These are phyloP conservation scores for Schizophyllum commune DNA, from an alignment of 1,284 basidiomycete species.

Conservation along the genomic window DNA sequence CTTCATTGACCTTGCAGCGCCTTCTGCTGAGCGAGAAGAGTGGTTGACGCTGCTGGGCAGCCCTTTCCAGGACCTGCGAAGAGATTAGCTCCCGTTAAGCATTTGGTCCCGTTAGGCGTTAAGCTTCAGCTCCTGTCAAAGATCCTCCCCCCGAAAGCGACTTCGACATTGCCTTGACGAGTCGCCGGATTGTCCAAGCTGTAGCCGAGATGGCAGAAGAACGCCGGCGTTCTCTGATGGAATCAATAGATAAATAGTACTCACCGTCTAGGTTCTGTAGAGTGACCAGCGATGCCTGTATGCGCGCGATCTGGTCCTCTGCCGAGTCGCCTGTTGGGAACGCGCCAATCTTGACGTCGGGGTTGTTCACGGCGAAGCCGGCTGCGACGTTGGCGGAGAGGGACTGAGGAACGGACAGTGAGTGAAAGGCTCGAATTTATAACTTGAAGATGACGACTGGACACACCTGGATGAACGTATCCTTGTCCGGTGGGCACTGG, in stretches of 20 bases:
- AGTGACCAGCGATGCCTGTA: constrained; percentile 40
- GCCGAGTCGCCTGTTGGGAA: constrained; percentile 55
- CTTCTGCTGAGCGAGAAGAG: not conserved
- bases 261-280: constrained; percentile 44
- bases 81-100: not conserved
- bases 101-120: not conserved
- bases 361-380: constrained; percentile 54
- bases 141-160: not conserved
- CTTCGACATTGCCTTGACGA: too few relatives aligned
- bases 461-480: not conserved
- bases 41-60: not conserved
- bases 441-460: too few relatives aligned
- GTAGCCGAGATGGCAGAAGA: not conserved
- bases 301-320: constrained; percentile 41
- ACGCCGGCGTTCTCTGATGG: too few relatives aligned
- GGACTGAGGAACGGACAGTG: constrained; percentile 16
- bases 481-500: constrained; percentile 10
- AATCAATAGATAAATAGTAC: not conserved
- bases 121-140: not conserved
- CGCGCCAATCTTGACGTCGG: constrained; percentile 17
- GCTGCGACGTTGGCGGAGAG: constrained; percentile 52
- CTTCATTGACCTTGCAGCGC: not conserved
- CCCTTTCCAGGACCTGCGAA: not conserved
- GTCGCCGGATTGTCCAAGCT: not conserved
- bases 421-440: too few relatives aligned